Evolutionary conservation across 2,329 filamentous ascomycete genomes (phyloP).

Genomic region (Cladophialophora yegresii): DNA sequence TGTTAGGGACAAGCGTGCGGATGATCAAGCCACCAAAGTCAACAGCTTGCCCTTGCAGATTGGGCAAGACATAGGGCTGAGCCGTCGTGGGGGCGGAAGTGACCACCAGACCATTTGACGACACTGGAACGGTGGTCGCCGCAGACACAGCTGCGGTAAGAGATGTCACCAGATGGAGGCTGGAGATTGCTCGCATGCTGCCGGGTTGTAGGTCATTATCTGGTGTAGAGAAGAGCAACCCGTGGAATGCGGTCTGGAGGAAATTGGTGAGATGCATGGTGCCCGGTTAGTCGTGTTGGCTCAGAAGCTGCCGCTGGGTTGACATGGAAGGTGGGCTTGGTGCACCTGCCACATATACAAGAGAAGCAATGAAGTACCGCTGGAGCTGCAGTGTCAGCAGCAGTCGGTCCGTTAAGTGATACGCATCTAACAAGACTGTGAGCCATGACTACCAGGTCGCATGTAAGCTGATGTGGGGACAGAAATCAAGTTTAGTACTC

Average conservation of each 20-base stretch:
- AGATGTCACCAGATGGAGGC: conserved; percentile 6
- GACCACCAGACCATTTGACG: conserved; percentile 17
- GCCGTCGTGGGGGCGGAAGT: conserved; percentile 23
- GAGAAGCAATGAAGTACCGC: background rate
- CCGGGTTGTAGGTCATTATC: background rate
- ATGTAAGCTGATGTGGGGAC: conserved; percentile 14
- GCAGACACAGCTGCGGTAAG: conserved; percentile 1
- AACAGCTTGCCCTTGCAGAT: conserved; percentile 28
- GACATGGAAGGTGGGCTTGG: background rate
- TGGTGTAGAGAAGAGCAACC: conserved; percentile 5
- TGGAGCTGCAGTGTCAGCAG: background rate
- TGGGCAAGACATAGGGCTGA: conserved; percentile 31
- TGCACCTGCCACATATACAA: conserved; percentile 1
- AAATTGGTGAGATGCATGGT: conserved; percentile 6
- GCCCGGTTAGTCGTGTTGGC: background rate
- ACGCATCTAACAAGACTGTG: background rate
- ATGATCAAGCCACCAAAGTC: conserved; percentile 32
- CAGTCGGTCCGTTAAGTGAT: conserved; percentile 3
- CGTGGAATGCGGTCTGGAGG: conserved; percentile 8
- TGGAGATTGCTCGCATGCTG: conserved; percentile 4
- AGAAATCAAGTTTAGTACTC: background rate
- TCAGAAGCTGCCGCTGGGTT: background rate
- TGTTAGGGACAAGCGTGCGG: conserved; percentile 29
- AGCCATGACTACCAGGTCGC: background rate
- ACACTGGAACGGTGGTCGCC: background rate